Percentiles rank a stretch among this genome's conserved stretches.
These are phyloP conservation scores for Juncus effusus DNA, from an alignment of 176 grass and related monocot species.

Conservation along the genomic window DNA sequence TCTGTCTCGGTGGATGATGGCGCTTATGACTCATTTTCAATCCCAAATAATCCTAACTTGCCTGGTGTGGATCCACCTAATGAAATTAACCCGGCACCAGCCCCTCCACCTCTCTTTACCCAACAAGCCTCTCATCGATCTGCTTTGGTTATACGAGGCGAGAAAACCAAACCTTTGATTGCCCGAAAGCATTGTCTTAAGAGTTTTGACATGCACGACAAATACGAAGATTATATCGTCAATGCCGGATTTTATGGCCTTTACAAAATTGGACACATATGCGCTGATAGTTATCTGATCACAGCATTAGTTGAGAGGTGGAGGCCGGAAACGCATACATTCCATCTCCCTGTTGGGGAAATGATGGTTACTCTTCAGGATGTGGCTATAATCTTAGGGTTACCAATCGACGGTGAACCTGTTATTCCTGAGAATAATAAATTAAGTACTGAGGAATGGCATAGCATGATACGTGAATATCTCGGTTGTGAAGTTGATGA, in stretches of 20 bases:
- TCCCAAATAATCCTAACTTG: too few relatives aligned
- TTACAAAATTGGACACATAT: conserved; percentile 19
- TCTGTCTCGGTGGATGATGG: too few relatives aligned
- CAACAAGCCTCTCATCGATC: conserved; percentile 3
- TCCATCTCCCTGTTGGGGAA: conserved; percentile 15
- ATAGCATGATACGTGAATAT: conserved; percentile 2
- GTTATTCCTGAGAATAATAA: background rate
- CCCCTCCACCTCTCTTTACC: conserved; percentile 4
- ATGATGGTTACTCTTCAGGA: conserved; percentile 25
- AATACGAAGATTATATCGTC: conserved; percentile 7
- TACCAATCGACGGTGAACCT: conserved; percentile 5
- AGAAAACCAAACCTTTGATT: background rate
- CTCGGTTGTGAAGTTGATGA: conserved; percentile 9
- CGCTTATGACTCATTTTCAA: too few relatives aligned
- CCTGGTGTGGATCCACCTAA: too few relatives aligned
- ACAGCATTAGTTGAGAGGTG: conserved; percentile 13
- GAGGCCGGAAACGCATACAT: conserved; percentile 18
- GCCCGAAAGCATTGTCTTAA: background rate
- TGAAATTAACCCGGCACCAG: background rate
- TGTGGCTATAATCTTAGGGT: conserved; percentile 12
- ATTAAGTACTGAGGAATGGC: too few relatives aligned
- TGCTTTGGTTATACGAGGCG: background rate
- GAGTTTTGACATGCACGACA: background rate
- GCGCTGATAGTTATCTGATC: background rate
- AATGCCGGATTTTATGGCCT: conserved; percentile 7